Evolutionary conservation across 1,284 basidiomycete genomes (phyloP), one percentile per base, ranked within the genome.

Genomic region (Ustilago sp.): DNA sequence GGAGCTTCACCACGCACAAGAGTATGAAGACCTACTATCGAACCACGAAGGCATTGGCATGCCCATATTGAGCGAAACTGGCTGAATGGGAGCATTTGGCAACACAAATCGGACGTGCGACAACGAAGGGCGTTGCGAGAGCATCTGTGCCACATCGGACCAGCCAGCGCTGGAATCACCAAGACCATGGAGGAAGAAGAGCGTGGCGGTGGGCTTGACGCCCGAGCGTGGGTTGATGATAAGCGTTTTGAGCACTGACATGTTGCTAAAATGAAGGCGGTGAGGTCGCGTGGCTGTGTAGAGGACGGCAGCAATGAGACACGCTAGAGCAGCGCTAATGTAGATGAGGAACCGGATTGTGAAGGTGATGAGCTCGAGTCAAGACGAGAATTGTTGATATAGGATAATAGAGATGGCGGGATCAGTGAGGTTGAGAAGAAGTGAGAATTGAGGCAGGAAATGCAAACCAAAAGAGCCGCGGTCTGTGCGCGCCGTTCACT

Each of bases 41-140:
- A 85, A 85, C 84, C 84, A 86, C 7, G 77, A 78, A 8, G 83
- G 82, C 84, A 86, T 86, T 50, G 69, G 70, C 83, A 84, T 83
- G 52, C 83, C 83, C 76, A 83, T 81, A 56, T 86, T 86, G 34
- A 86, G 67, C 43, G 83, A 77, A 11, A 86, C 83, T 4, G 84
- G 83, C 74, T 82, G 82, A 31, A 83, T 68, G 39, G 84, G 84
- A 8, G 84, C 81, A n/a, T 83, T 83, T 36, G 84, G 84, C 57
- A 86, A 76, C 31, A 86, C 79, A 50, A 85, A 85, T 48, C 84
- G 82, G 15, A 85, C 79, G 43, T 85, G 83, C 48, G 75, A 73
- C 48, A 85, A 62, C 34, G 75, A 66, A 23, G 83, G 83, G 9
- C 83, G 68, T 45, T 74, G 74, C 36, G 80, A 80, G 39, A 86